A percentile compares a stretch with the other conserved stretches of the same genome.
Evolutionary conservation across 768 basidiomycete genomes (phyloP).

Genomic region (Leucocoprinus leucothites): DNA sequence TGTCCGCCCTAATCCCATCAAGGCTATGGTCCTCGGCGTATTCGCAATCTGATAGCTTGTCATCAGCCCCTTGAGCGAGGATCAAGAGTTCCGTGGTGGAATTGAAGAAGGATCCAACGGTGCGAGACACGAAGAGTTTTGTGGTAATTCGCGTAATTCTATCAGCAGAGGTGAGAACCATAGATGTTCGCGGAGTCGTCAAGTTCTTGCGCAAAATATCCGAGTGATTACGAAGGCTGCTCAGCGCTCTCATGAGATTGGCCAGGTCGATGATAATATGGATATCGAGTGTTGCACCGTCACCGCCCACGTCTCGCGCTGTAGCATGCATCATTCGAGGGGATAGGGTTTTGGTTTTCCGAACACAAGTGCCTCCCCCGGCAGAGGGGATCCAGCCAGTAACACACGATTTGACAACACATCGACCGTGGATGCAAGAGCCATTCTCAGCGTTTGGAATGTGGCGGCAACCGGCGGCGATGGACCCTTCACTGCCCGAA

Average conservation of each 20-base stretch:
- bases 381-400: slow-evolving; percentile 24
- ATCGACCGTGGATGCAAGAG: slow-evolving; percentile 23
- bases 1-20: slow-evolving; percentile 9
- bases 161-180: neutral
- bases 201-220: neutral
- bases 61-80: slow-evolving; percentile 17
- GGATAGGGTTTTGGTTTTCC: neutral
- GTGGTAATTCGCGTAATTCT: neutral
- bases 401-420: slow-evolving; percentile 25
- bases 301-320: slow-evolving; percentile 18
- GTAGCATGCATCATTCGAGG: slow-evolving; percentile 15
- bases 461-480: slow-evolving; percentile 27
- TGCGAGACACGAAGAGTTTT: neutral
- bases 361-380: slow-evolving; percentile 19
- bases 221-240: neutral
- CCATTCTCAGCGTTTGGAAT: slow-evolving; percentile 23
- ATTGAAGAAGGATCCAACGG: slow-evolving; percentile 15
- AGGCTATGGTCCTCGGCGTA: slow-evolving; percentile 22
- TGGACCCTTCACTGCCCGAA: neutral
- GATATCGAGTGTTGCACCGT: slow-evolving; percentile 1
- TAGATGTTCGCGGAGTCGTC: neutral
- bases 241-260: neutral
- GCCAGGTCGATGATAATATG: neutral
- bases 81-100: slow-evolving; percentile 21
- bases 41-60: slow-evolving; percentile 18